Evolutionary conservation across 352 stramenopile genomes (phyloP).

Genomic region (Peronospora farinosa): DNA sequence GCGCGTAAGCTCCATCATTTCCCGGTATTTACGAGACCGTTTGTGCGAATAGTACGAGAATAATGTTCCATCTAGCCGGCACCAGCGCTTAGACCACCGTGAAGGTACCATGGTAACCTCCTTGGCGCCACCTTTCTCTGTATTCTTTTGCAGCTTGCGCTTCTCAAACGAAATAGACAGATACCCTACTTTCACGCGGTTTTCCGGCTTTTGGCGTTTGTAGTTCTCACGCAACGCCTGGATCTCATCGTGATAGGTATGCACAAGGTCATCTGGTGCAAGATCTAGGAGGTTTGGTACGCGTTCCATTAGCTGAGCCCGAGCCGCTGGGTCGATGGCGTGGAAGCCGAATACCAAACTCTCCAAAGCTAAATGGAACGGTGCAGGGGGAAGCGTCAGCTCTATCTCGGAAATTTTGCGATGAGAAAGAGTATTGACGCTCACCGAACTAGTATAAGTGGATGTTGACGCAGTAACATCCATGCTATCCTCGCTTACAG

Average conservation of each 20-base stretch:
- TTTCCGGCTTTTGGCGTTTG: constrained; percentile 69
- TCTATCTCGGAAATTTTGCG: constrained; percentile 11
- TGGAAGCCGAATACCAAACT: constrained; percentile 75
- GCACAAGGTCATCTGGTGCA: constrained; percentile 68
- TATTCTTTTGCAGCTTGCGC: constrained; percentile 41
- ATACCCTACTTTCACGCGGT: constrained; percentile 77
- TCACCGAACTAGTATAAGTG: constrained; percentile 8
- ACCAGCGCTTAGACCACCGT: constrained; percentile 82
- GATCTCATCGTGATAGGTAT: constrained; percentile 84
- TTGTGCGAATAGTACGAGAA: constrained; percentile 84
- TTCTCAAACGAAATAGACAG: constrained; percentile 74
- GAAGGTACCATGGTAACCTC: constrained; percentile 50
- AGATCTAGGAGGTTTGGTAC: constrained; percentile 63
- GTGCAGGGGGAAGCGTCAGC: constrained; percentile 33
- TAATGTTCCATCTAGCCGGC: constrained; percentile 61
- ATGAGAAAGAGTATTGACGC: constrained; percentile 15
- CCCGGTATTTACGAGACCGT: constrained; percentile 57
- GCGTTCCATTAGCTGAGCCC: constrained; percentile 60
- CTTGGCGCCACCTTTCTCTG: constrained; percentile 44
- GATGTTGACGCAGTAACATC: constrained; percentile 10
- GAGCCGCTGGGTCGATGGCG: constrained; percentile 45
- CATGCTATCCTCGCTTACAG: constrained; percentile 14
- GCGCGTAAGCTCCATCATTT: constrained; percentile 67
- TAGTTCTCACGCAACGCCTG: constrained; percentile 78
- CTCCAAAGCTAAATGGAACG: constrained; percentile 57